phyloP scores from a whole-genome alignment of 345 rosid species.

The Camelina hispida region DNA sequence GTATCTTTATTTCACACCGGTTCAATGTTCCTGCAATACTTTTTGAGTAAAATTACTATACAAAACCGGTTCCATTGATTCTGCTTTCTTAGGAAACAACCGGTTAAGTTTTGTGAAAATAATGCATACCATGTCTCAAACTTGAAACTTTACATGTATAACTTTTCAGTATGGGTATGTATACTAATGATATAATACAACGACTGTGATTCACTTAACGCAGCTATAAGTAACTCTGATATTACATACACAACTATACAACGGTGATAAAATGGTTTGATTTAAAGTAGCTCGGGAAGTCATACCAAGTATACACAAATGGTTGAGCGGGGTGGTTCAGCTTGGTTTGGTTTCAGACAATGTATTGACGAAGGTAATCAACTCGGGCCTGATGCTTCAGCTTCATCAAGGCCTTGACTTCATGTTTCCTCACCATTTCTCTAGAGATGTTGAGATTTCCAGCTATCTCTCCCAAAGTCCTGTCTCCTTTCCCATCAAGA shows the following conservation, averaged over 20 bases:
- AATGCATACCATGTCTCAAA: constrained; percentile 18
- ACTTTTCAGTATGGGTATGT: constrained; percentile 28
- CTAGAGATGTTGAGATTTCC: constrained; percentile 92
- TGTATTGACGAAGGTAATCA: constrained; percentile 76
- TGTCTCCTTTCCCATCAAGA: constrained; percentile 91
- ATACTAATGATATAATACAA: constrained; percentile 30
- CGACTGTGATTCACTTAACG: constrained; percentile 20
- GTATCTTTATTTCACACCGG: not conserved
- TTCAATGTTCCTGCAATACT: not conserved
- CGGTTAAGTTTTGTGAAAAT: not conserved
- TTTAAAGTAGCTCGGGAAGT: not conserved
- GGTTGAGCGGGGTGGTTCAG: not conserved
- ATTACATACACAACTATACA: constrained; percentile 40
- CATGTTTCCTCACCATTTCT: constrained; percentile 98
- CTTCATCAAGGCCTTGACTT: constrained; percentile 95
- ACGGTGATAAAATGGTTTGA: constrained; percentile 14
- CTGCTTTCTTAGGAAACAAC: not conserved
- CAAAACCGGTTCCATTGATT: not conserved
- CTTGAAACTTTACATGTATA: constrained; percentile 41
- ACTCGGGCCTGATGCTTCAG: constrained; percentile 93
- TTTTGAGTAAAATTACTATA: not conserved
- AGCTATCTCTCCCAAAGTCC: constrained; percentile 91
- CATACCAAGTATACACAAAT: constrained; percentile 17
- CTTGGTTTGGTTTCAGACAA: constrained; percentile 52
- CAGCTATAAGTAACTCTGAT: constrained; percentile 35